Conservation (phyloP, 2,329 filamentous ascomycete species). For the Fusarium musae region DNA sequence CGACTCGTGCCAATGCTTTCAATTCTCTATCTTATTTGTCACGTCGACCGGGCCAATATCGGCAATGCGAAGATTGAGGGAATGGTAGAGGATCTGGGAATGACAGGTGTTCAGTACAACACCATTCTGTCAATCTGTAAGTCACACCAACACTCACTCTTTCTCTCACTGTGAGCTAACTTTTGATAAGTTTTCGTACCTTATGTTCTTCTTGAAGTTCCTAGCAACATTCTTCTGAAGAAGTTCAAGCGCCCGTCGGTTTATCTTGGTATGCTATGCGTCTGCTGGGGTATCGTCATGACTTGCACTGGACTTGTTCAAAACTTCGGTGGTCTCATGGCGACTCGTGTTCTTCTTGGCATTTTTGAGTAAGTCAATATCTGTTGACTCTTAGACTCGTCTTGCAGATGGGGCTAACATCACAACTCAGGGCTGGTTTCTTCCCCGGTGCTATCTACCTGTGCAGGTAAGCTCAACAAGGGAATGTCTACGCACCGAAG, state of each 20-base stretch:
- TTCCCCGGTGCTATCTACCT: slow-evolving; percentile 80
- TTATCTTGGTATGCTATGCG: slow-evolving; percentile 36
- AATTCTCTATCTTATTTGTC: slow-evolving; percentile 64
- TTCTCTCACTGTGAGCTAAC: background rate
- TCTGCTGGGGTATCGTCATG: slow-evolving; percentile 74
- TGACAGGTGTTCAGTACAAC: slow-evolving; percentile 71
- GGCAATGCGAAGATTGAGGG: slow-evolving; percentile 62
- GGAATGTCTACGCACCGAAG: background rate
- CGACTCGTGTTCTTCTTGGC: slow-evolving; percentile 73
- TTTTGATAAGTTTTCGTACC: slow-evolving; percentile 33
- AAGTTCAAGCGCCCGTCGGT: slow-evolving; percentile 39
- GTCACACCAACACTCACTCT: slow-evolving; percentile 58
- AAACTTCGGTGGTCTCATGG: slow-evolving; percentile 69
- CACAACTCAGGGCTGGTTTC: slow-evolving; percentile 62
- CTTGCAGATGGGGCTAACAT: too few relatives aligned
- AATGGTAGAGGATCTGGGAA: slow-evolving; percentile 52
- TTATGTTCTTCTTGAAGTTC: slow-evolving; percentile 41
- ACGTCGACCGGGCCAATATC: slow-evolving; percentile 65
- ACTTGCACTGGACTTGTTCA: slow-evolving; percentile 70
- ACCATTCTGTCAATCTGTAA: slow-evolving; percentile 66
- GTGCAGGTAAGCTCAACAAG: slow-evolving; percentile 53
- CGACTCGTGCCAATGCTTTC: slow-evolving; percentile 62
- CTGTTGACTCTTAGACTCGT: too few relatives aligned
- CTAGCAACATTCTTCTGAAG: slow-evolving; percentile 45
- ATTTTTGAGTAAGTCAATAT: slow-evolving; percentile 62